These are phyloP conservation scores for Pneumocystis canis DNA, from an alignment of 1,139 yeast genomes.

Conservation along the genomic window DNA sequence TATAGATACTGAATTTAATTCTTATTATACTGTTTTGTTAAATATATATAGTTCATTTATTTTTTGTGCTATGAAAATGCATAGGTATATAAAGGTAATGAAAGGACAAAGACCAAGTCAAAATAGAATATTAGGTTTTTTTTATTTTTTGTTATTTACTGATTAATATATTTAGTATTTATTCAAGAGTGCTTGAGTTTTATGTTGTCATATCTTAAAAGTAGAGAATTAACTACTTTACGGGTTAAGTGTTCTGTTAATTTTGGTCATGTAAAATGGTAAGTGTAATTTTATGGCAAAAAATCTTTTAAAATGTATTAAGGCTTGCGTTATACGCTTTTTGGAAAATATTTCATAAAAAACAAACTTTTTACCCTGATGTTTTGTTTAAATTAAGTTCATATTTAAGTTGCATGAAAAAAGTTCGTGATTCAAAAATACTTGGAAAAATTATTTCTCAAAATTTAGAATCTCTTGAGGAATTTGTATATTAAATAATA, in stretches of 20 bases:
- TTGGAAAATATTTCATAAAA: background rate
- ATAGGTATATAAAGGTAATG: conserved; percentile 1
- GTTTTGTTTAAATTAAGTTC: background rate
- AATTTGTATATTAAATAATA: background rate
- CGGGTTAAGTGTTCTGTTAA: background rate
- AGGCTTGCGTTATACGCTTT: background rate
- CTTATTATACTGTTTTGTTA: conserved; percentile 12
- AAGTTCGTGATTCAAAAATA: background rate
- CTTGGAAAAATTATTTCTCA: background rate
- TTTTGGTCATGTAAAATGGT: background rate
- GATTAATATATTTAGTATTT: background rate
- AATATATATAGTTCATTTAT: conserved; percentile 14
- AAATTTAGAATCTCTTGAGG: background rate
- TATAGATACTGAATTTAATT: conserved; percentile 12
- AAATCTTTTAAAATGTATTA: background rate
- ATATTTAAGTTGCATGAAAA: background rate
- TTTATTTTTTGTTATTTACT: background rate
- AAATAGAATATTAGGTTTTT: background rate
- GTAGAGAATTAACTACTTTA: background rate
- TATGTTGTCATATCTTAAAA: background rate
- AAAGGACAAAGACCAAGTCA: background rate
- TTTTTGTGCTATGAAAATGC: conserved; percentile 15
- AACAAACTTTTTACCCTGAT: background rate
- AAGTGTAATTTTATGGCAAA: background rate
- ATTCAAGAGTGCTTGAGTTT: background rate